Evolutionary conservation across 495 filamentous ascomycete species (phyloP).

Genomic region (Penicillium samsonianum): DNA sequence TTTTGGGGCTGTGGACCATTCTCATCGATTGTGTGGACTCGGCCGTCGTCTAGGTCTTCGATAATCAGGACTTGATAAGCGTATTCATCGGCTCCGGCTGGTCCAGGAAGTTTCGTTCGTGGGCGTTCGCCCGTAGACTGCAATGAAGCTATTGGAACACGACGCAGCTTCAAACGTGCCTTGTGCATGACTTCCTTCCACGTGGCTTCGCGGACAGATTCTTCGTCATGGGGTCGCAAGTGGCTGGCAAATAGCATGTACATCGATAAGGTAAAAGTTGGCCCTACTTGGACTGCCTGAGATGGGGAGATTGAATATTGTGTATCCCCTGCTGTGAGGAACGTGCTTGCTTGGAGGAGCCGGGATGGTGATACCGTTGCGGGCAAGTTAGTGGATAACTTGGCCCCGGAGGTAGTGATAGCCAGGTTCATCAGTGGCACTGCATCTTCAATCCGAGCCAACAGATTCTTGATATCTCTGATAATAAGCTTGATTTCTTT

Average conservation of each 20-base stretch:
- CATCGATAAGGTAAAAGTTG: constrained; percentile 82
- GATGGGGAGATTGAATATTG: constrained; percentile 69
- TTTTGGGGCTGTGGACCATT: constrained; percentile 56
- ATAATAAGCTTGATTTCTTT: constrained; percentile 71
- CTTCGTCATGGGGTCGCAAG: constrained; percentile 61
- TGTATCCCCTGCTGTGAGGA: constrained; percentile 84
- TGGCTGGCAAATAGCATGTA: constrained; percentile 97
- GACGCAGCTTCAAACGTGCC: constrained; percentile 75
- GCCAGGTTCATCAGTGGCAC: constrained; percentile 93
- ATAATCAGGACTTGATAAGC: constrained; percentile 86
- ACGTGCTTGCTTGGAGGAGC: constrained; percentile 88
- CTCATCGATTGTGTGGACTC: constrained; percentile 81
- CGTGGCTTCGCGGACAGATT: constrained; percentile 70
- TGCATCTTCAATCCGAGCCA: constrained; percentile 83
- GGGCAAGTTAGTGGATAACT: constrained; percentile 73
- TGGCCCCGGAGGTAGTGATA: constrained; percentile 92
- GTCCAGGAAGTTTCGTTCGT: constrained; percentile 44
- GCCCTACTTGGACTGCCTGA: constrained; percentile 78
- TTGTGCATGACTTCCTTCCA: constrained; percentile 99
- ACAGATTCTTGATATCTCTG: constrained; percentile 71
- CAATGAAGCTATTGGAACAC: constrained; percentile 52
- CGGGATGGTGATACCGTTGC: constrained; percentile 87
- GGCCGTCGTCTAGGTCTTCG: constrained; percentile 90
- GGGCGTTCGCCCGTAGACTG: constrained; percentile 21
- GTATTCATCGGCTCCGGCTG: constrained; percentile 66